Conservation (phyloP, 169 alveolate species). For the Eimeria mitis region DNA sequence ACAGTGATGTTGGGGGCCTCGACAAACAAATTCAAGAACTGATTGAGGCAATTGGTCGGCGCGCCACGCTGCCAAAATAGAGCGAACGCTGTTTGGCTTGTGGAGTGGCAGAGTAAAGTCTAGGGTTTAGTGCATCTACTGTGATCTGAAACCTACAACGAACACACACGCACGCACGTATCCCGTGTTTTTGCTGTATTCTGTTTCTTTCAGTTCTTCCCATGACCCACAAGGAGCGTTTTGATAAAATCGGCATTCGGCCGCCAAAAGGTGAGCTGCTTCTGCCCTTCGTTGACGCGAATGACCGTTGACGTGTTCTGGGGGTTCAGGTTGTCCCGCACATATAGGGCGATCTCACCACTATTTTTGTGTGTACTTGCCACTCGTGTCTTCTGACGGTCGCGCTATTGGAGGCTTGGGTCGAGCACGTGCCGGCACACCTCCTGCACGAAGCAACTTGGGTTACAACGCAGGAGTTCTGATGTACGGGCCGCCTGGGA, state of each 20-base stretch:
- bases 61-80: neutral
- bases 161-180: neutral
- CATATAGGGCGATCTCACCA: neutral
- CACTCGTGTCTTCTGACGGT: neutral
- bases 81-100: neutral
- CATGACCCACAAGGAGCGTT: constrained; percentile 98
- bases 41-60: constrained; percentile 97
- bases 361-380: neutral
- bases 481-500: constrained; percentile 99
- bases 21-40: constrained; percentile 99
- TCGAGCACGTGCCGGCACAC: neutral
- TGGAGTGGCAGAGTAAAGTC: neutral
- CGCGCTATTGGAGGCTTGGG: neutral
- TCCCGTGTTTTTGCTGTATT: neutral
- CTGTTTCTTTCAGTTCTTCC: constrained; percentile 96
- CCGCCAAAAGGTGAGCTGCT: constrained; percentile 97
- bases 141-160: neutral
- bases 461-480: constrained; percentile 90
- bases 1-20: constrained; percentile 99
- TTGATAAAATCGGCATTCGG: constrained; percentile 99
- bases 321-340: neutral
- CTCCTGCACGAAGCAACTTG: neutral
- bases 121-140: neutral
- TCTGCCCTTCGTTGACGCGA: neutral
- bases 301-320: neutral